phyloP scores from a whole-genome alignment of 139 green algal species.

The Raphidocelis subcapitata region DNA sequence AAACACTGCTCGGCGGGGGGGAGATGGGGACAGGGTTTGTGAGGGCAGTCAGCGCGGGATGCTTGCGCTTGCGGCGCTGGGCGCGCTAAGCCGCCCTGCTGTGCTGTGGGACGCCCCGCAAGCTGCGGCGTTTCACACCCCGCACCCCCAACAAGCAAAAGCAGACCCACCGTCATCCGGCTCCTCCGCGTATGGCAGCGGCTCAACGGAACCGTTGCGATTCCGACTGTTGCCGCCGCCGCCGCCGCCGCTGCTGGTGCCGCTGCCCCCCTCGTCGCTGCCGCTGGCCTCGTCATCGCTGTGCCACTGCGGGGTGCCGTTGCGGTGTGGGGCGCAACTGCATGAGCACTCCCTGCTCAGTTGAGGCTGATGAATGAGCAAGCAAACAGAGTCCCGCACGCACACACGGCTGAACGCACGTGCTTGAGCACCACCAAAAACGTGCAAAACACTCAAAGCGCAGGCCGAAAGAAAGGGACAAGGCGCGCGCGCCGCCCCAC shows the following conservation, averaged over 20 bases:
- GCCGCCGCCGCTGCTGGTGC: background rate
- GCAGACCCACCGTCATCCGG: background rate
- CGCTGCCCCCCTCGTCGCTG: background rate
- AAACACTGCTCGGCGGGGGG: slow-evolving; percentile 37
- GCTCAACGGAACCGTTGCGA: background rate
- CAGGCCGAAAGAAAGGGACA: slow-evolving; percentile 11
- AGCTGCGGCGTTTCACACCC: background rate
- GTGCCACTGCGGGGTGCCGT: background rate
- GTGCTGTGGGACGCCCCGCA: background rate
- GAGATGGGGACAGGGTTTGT: background rate
- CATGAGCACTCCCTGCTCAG: background rate
- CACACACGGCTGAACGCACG: background rate
- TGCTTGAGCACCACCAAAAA: background rate
- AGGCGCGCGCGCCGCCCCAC: slow-evolving; percentile 24
- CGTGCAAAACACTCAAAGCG: slow-evolving; percentile 21
- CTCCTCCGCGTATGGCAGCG: background rate
- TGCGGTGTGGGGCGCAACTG: background rate
- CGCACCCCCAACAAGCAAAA: background rate
- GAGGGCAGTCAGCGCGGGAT: background rate
- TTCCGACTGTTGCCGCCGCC: background rate
- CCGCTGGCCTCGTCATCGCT: background rate
- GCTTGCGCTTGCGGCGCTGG: background rate
- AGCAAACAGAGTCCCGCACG: too few species aligned
- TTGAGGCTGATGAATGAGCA: background rate
- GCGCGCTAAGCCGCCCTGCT: background rate